Percentiles rank a stretch among this genome's conserved stretches.
Conservation (phyloP, 495 filamentous ascomycete genomes). For the Podospora sp. region DNA sequence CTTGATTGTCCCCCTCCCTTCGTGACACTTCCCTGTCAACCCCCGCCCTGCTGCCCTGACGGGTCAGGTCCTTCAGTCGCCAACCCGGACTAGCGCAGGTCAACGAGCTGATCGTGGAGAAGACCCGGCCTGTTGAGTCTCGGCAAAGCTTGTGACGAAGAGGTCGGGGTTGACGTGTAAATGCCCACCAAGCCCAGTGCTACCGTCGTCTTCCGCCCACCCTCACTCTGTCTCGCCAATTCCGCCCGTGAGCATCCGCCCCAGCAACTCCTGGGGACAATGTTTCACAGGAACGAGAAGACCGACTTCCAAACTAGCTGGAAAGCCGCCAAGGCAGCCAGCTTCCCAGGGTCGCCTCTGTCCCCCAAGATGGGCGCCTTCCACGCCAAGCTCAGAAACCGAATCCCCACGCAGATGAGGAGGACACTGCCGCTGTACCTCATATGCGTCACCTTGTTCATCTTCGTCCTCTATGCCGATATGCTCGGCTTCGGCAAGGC, state of each 20-base stretch:
- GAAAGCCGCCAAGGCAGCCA: slow-evolving; percentile 22
- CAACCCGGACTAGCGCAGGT: not conserved
- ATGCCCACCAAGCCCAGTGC: not conserved
- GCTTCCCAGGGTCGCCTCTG: slow-evolving; percentile 29
- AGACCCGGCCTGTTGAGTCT: slow-evolving; percentile 1
- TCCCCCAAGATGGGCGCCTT: slow-evolving; percentile 29
- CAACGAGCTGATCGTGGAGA: slow-evolving; percentile 7
- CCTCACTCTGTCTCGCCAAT: not conserved
- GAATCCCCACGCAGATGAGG: slow-evolving; percentile 36
- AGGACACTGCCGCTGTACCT: slow-evolving; percentile 33
- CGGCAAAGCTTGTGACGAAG: slow-evolving; percentile 14
- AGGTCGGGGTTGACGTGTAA: not conserved
- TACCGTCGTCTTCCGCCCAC: not conserved
- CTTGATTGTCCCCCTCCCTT: not conserved
- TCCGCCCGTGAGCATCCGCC: not conserved
- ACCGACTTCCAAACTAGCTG: slow-evolving; percentile 18
- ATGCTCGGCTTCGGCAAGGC: slow-evolving; percentile 20
- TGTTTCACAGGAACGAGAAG: not conserved
- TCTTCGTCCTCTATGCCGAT: slow-evolving; percentile 43
- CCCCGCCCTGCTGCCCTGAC: not conserved
- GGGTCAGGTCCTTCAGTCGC: not conserved
- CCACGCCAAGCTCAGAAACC: slow-evolving; percentile 33
- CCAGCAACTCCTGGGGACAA: not conserved
- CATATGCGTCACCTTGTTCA: slow-evolving; percentile 31
- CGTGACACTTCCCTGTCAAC: not conserved